phyloP scores from a whole-genome alignment of 2,329 filamentous ascomycete genomes.

The Nigrospora osmanthi region DNA sequence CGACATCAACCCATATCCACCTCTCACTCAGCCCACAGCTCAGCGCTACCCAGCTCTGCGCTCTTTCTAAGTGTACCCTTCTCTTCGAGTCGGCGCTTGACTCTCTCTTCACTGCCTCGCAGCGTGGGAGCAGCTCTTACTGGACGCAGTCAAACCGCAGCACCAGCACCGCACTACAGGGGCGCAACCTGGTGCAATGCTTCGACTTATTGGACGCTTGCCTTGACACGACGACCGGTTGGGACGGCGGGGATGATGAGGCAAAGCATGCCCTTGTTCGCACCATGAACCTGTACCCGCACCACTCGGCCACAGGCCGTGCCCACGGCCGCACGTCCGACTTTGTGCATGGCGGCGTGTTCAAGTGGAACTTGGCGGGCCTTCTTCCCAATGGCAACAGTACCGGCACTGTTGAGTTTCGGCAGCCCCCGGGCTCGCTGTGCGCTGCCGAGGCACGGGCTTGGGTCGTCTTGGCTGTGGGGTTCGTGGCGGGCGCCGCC shows the following conservation, averaged over 20 bases:
- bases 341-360: conserved; percentile 29
- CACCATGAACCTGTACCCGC: conserved; percentile 23
- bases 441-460: conserved; percentile 18
- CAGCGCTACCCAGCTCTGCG: conserved; percentile 12
- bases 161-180: conserved; percentile 13
- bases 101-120: conserved; percentile 14
- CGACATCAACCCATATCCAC: conserved; percentile 30
- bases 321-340: conserved; percentile 20
- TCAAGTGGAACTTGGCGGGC: conserved; percentile 30
- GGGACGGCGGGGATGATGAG: neutral
- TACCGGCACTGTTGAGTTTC: conserved; percentile 27
- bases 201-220: conserved; percentile 15
- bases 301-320: conserved; percentile 19
- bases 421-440: conserved; percentile 25
- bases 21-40: conserved; percentile 18
- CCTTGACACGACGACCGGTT: neutral
- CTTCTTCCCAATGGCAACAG: conserved; percentile 10
- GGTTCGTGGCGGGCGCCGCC: conserved; percentile 72
- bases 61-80: conserved; percentile 22
- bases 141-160: conserved; percentile 27
- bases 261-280: conserved; percentile 13
- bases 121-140: conserved; percentile 13
- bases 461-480: conserved; percentile 20
- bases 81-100: conserved; percentile 27
- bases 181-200: conserved; percentile 11